Conservation (phyloP, 495 filamentous ascomycete genomes). For the Xylaria cubensis region DNA sequence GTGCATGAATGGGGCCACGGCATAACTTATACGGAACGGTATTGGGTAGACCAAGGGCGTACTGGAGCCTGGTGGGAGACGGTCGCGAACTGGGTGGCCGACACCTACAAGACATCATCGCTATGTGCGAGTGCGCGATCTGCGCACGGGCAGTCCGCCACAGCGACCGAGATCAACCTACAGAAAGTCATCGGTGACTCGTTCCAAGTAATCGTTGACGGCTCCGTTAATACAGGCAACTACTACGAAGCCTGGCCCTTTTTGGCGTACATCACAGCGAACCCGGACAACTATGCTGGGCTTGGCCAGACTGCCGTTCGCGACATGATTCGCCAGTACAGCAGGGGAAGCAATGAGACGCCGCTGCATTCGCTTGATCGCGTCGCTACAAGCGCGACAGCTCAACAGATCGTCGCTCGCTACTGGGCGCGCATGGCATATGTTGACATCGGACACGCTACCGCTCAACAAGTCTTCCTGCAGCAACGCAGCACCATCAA, state of each 20-base stretch:
- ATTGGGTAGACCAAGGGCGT: constrained; percentile 46
- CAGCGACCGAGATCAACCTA: constrained; percentile 41
- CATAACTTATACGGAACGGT: constrained; percentile 41
- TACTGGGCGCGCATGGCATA: constrained; percentile 58
- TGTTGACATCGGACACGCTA: constrained; percentile 51
- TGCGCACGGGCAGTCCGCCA: constrained; percentile 33
- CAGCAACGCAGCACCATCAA: constrained; percentile 42
- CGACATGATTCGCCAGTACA: constrained; percentile 50
- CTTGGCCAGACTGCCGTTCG: constrained; percentile 46
- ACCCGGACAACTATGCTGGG: constrained; percentile 49
- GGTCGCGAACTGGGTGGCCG: constrained; percentile 48
- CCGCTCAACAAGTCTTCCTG: constrained; percentile 43
- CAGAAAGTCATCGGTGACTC: constrained; percentile 46
- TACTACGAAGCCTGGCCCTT: constrained; percentile 51
- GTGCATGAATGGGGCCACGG: constrained; percentile 52
- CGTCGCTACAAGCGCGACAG: constrained; percentile 35
- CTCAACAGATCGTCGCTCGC: constrained; percentile 49
- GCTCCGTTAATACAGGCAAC: constrained; percentile 29
- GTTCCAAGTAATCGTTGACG: constrained; percentile 49
- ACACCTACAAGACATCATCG: constrained; percentile 44
- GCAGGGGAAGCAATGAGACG: constrained; percentile 51
- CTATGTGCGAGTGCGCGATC: constrained; percentile 38
- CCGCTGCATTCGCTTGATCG: constrained; percentile 51
- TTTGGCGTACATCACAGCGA: constrained; percentile 49
- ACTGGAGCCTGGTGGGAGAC: constrained; percentile 53